These are phyloP conservation scores for Lactarius sanguifluus DNA, from an alignment of 768 basidiomycete genomes.

Conservation along the genomic window DNA sequence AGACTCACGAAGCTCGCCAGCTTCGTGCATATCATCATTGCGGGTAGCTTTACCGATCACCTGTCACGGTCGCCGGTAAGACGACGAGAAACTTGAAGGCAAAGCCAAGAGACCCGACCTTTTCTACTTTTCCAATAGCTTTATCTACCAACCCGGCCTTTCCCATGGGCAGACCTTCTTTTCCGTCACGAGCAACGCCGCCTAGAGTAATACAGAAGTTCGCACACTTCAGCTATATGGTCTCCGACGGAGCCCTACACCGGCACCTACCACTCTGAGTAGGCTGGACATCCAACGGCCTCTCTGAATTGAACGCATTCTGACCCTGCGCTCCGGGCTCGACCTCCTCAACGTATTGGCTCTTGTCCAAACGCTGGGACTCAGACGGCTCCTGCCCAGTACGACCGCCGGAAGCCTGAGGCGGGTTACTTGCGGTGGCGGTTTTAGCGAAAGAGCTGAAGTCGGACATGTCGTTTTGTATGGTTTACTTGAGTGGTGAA, in stretches of 20 bases:
- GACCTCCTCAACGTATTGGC: neutral
- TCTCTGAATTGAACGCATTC: constrained; percentile 34
- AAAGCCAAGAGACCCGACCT: constrained; percentile 39
- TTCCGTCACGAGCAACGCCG: constrained; percentile 40
- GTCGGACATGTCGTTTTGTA: neutral
- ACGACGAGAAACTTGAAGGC: neutral
- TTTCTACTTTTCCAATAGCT: constrained; percentile 56
- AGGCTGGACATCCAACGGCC: constrained; percentile 42
- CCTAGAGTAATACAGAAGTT: constrained; percentile 30
- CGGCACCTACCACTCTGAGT: constrained; percentile 36
- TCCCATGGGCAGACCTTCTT: constrained; percentile 38
- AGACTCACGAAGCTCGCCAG: constrained; percentile 54
- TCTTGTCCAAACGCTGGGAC: neutral
- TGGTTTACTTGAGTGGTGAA: neutral
- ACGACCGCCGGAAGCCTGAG: constrained; percentile 37
- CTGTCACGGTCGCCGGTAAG: constrained; percentile 34
- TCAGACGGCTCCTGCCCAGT: constrained; percentile 19
- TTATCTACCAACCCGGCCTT: constrained; percentile 52
- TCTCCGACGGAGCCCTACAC: neutral
- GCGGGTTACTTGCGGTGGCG: neutral
- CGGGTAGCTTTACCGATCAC: constrained; percentile 49
- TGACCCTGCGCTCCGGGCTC: constrained; percentile 4
- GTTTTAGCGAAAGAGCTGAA: neutral
- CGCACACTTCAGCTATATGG: neutral
- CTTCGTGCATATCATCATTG: constrained; percentile 54